phyloP scores from a whole-genome alignment of 139 green algal species.

The Eudorina sp. region DNA sequence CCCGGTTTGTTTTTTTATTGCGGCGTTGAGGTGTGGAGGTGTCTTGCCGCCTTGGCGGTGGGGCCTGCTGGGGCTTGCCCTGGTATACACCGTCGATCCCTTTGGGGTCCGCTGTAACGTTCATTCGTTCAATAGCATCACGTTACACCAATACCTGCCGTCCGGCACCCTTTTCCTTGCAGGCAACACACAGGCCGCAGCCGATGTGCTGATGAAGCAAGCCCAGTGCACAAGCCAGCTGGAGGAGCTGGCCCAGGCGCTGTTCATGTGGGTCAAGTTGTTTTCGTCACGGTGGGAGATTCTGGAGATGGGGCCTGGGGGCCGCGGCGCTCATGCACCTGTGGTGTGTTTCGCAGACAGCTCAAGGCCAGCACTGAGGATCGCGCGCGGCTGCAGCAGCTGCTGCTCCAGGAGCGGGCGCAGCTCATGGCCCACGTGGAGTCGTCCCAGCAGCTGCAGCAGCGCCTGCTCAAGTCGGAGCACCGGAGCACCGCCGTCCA shows the following conservation, averaged over 20 bases:
- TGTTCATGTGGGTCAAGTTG: conserved; percentile 39
- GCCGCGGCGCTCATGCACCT: too few species aligned
- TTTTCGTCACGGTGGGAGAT: too few species aligned
- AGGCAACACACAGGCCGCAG: conserved; percentile 51
- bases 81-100: too few species aligned
- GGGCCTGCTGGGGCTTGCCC: too few species aligned
- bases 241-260: conserved; percentile 40
- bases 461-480: conserved; percentile 42
- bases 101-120: too few species aligned
- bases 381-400: conserved; percentile 21
- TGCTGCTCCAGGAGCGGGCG: conserved; percentile 48
- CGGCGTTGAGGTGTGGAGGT: too few species aligned
- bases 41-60: too few species aligned
- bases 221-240: conserved; percentile 19
- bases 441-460: conserved; percentile 35
- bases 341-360: conserved; percentile 24
- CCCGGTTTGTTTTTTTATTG: too few species aligned
- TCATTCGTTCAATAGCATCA: too few species aligned
- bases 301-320: too few species aligned
- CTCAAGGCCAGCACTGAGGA: conserved; percentile 38
- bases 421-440: conserved; percentile 37
- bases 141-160: too few species aligned
- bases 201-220: conserved; percentile 58
- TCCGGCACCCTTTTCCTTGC: too few species aligned
- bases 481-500: conserved; percentile 45